Evolutionary conservation across 2,329 filamentous ascomycete genomes (phyloP).

Genomic region (Fusarium napiforme): DNA sequence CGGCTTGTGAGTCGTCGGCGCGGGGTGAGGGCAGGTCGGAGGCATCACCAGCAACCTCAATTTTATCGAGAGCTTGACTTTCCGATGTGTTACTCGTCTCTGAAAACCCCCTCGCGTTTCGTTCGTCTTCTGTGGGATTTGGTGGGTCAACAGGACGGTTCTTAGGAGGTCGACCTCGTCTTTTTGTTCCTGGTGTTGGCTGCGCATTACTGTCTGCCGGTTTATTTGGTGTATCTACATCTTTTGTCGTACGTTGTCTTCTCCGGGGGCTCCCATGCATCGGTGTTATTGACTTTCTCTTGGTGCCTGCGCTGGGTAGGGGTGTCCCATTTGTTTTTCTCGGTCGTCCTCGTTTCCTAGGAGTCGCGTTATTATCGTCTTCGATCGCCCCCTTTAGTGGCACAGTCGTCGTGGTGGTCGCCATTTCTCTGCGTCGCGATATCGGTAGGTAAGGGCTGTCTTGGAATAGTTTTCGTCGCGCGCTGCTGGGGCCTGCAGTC

Average conservation of each 20-base stretch:
- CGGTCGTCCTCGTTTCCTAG: conserved; percentile 58
- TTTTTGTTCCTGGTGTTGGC: conserved; percentile 48
- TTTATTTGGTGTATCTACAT: conserved; percentile 44
- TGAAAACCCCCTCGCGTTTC: conserved; percentile 24
- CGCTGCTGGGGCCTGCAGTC: conserved; percentile 48
- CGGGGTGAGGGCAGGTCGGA: conserved; percentile 30
- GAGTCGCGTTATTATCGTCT: conserved; percentile 50
- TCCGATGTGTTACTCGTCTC: conserved; percentile 29
- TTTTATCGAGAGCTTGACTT: conserved; percentile 43
- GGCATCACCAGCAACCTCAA: conserved; percentile 37
- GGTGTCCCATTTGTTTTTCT: conserved; percentile 65
- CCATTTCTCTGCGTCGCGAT: conserved; percentile 50
- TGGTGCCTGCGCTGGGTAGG: conserved; percentile 55
- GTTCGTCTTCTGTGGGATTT: conserved; percentile 39
- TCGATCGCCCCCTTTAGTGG: conserved; percentile 59
- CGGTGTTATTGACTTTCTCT: conserved; percentile 60
- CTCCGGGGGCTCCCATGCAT: conserved; percentile 51
- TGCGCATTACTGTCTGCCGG: conserved; percentile 36
- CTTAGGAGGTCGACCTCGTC: conserved; percentile 48
- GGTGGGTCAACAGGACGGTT: conserved; percentile 42
- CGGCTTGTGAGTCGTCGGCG: conserved; percentile 44
- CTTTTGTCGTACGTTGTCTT: conserved; percentile 48
- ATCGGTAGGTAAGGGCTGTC: conserved; percentile 53
- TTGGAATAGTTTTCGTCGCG: conserved; percentile 57
- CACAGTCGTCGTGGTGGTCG: conserved; percentile 60